phyloP scores from a whole-genome alignment of 306 rosid genomes.

The Fagus sylvatica region DNA sequence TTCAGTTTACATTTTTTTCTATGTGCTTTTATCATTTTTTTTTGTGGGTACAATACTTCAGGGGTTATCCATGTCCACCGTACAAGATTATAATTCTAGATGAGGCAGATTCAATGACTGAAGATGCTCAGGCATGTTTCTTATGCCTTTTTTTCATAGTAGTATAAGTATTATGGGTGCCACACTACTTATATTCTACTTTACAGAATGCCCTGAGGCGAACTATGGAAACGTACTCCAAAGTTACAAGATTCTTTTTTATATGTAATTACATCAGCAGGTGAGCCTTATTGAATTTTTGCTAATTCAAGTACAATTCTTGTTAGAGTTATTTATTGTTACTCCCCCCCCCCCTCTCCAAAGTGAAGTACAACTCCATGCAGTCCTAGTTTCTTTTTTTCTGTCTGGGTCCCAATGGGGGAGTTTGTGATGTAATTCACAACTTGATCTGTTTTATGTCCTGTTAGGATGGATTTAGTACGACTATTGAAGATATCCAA shows the following conservation, averaged over 20 bases:
- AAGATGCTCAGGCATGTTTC: conserved; percentile 87
- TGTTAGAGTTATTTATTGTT: neutral
- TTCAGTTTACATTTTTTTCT: neutral
- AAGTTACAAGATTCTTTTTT: conserved; percentile 89
- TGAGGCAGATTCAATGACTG: conserved; percentile 98
- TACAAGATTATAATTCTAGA: conserved; percentile 90
- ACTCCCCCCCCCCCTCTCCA: neutral
- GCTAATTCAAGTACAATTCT: neutral
- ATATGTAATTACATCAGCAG: conserved; percentile 98
- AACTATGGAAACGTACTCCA: conserved; percentile 93
- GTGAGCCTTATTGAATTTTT: conserved; percentile 24
- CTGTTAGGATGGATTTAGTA: neutral
- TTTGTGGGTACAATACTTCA: conserved; percentile 27
- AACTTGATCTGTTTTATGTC: neutral
- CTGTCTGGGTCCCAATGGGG: too few relatives aligned
- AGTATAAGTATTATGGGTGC: conserved; percentile 1
- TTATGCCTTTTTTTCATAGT: conserved; percentile 1
- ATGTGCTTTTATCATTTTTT: neutral
- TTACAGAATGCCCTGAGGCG: conserved; percentile 92
- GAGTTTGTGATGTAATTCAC: too few relatives aligned
- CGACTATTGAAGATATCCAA: neutral
- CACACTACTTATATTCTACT: conserved; percentile 12
- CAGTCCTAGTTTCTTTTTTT: neutral
- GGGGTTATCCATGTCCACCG: conserved; percentile 88
- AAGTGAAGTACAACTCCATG: neutral